Conservation (phyloP, 139 green algal species). For the Chlorella sp. region DNA sequence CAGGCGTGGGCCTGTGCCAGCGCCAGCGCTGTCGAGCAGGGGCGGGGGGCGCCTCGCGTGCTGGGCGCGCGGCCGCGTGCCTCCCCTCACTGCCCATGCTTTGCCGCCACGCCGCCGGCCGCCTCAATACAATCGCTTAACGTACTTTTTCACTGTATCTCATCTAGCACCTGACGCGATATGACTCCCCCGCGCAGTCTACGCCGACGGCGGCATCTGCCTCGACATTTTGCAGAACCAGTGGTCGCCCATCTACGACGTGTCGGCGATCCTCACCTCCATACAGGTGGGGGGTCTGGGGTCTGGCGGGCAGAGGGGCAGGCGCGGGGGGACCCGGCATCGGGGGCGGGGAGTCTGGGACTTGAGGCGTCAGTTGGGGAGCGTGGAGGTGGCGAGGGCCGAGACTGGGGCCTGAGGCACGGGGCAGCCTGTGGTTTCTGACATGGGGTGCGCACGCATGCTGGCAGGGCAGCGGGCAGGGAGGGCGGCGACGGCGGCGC, state of each 20-base stretch:
- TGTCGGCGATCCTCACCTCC: constrained; percentile 94
- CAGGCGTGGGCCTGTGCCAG: no score
- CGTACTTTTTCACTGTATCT: neutral
- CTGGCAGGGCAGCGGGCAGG: neutral
- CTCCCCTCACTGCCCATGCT: no score
- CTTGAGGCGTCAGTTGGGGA: neutral
- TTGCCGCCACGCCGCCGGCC: no score
- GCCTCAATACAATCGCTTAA: no score
- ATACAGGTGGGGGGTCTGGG: constrained; percentile 74
- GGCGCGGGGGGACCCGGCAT: neutral
- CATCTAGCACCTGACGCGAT: neutral
- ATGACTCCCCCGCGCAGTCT: constrained; percentile 86
- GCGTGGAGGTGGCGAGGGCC: neutral
- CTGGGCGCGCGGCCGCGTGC: no score
- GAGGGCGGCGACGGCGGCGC: neutral
- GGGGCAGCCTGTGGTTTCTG: neutral
- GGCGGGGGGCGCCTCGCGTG: no score
- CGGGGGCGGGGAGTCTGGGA: neutral
- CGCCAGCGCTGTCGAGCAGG: no score
- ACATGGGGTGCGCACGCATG: neutral
- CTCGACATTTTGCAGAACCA: constrained; percentile 99
- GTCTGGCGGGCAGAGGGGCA: neutral
- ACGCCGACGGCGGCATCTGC: constrained; percentile 95
- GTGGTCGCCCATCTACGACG: constrained; percentile 99
- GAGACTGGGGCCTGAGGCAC: neutral